Base-by-base conservation (phyloP, 2,329 filamentous ascomycete species). In the Phaeoacremonium minimum region DNA sequence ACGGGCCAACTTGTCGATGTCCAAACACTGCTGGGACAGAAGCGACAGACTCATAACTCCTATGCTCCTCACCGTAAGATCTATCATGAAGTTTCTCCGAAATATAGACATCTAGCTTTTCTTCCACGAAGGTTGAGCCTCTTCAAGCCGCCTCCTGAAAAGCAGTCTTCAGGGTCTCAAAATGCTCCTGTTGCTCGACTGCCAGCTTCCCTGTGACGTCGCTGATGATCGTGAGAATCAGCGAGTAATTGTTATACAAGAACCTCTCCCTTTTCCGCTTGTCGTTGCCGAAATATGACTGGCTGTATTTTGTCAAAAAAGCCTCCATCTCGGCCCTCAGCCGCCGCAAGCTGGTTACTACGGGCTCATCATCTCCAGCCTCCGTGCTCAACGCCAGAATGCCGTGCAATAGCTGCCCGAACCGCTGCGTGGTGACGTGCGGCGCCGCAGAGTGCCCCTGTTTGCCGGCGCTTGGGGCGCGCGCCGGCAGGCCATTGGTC, bases 201-300 rank as follows among this genome's bases (percentile, higher is more conserved):
- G 85, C 78, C 52, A 91, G 58, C 57, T 86, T 87, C 4, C 87
- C 87, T 9, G 74, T 71, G 5, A 79, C 74, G 50, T 91, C 85
- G 52, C 85, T 80, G 46, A 98, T 85, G 44, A 98, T 96, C 9
- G 93, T 96, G 51, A 88, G 71, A n/a, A 98, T 77, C 45, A 98
- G 70, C 36, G 87, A 94, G 61, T 95, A 97, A 59, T 98, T 98
- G 57, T 97, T 98, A 56, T 86, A 93, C 51, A 98, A 61, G 55
- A 97, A 97, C 30, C 93, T 73, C 48, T 91, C 85, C 47, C 84
- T 74, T 64, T 94, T 94, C 55, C 87, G 78, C 45, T 77, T 73
- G 52, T 95, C 91, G 2, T 73, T 64, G 15, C 77, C 80, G 44
- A 90, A 87, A 35, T 46, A 46, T 0, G 71, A 69, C 48, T 87